Conservation (phyloP, 768 basidiomycete species). For the Gautieria morchelliformis region DNA sequence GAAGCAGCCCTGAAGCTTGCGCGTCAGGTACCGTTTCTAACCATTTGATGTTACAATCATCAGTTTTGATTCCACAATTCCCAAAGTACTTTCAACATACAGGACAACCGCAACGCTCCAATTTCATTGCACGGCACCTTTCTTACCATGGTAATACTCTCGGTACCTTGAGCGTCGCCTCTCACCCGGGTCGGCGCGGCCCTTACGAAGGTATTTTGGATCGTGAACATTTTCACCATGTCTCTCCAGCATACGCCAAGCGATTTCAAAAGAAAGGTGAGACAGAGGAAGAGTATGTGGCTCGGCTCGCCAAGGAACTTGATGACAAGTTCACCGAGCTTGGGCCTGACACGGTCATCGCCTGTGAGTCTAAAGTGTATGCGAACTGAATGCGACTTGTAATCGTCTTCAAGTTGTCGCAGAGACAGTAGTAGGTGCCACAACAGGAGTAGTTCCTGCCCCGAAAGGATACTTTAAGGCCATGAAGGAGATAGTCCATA, state of each 20-base stretch:
- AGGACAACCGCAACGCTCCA: constrained; percentile 57
- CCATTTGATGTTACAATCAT: not conserved
- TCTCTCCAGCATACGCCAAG: constrained; percentile 78
- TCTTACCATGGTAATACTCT: constrained; percentile 85
- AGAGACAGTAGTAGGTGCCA: constrained; percentile 82
- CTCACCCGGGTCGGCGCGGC: constrained; percentile 56
- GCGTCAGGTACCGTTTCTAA: constrained; percentile 45
- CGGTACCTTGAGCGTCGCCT: constrained; percentile 55
- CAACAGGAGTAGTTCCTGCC: constrained; percentile 64
- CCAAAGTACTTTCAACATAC: constrained; percentile 60
- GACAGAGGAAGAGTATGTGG: constrained; percentile 70
- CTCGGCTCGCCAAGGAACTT: constrained; percentile 66
- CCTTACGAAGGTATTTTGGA: constrained; percentile 64
- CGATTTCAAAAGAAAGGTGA: constrained; percentile 66
- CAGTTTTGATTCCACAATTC: not conserved
- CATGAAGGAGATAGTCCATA: constrained; percentile 66
- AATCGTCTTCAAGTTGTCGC: constrained; percentile 48
- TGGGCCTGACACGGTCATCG: constrained; percentile 75
- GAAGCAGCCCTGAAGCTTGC: constrained; percentile 78
- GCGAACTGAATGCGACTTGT: not conserved
- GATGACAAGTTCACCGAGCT: constrained; percentile 79
- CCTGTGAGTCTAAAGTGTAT: constrained; percentile 41
- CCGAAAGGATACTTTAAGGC: constrained; percentile 82
- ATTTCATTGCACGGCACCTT: constrained; percentile 70
- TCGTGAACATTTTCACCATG: constrained; percentile 64